Evolutionary conservation across 2,329 filamentous ascomycete genomes (phyloP), one percentile per base, ranked within the genome.

Genomic region (Nannizziopsis barbatae): DNA sequence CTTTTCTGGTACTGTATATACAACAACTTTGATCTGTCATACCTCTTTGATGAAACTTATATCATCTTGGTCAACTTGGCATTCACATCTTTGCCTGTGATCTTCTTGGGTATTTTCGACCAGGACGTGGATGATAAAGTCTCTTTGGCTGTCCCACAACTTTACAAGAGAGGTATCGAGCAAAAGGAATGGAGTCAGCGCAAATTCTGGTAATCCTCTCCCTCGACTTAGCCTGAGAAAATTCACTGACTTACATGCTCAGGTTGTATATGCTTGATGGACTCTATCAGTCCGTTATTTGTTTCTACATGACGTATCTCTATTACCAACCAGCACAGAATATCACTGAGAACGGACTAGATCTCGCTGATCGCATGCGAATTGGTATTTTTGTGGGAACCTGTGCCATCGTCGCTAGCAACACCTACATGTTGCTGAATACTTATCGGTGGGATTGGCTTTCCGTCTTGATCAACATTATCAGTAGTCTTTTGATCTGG

Each of bases 361-460:
- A 83, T 56, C 70, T 96, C 20, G 76, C 79, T 52, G 90, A 96
- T 59, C 81, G 87, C 56, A 78, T 81, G 54, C 81, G 89, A 55
- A 83, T 98, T 60, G 92, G 92, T 59, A 78, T 86, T 46, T 93
- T 92, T 64, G 80, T 95, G 57, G 88, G 82, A 2, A 86, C 86
- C 50, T 84, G 86, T 11, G 81, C 86, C 5, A 82, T 98, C 50
- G 71, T 94, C 56, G 83, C 86, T 36, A 93, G 95, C 72, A 98
- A 98, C 66, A 71, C 83, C 51, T 98, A 96, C 71, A 86, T 98
- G 57, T 73, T 98, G 55, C 81, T 96, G 71, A 98, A 98, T 68
- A 93, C 86, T 0, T 96, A 95, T 66, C 80, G 90, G 52, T 98
- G 92, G 92, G 92, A 98, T 65, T 98, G 90, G 90, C 74, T 98